Conservation (phyloP, 805 yeast genomes). For the Sporopachydermia quercuum region DNA sequence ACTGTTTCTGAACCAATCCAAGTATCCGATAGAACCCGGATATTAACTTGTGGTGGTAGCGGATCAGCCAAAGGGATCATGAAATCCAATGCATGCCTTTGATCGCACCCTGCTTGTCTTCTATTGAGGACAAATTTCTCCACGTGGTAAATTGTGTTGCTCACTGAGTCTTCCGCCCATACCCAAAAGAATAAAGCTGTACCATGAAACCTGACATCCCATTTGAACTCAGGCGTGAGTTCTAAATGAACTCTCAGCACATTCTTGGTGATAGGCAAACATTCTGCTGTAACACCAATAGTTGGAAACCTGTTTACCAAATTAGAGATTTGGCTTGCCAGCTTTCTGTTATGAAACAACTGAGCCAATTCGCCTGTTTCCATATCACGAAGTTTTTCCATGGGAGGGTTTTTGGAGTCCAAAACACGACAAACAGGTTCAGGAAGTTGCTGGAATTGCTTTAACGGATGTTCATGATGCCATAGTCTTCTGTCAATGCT, state of each 20-base stretch:
- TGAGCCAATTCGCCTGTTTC: constrained; percentile 72
- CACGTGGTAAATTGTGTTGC: constrained; percentile 58
- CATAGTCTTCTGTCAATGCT: constrained; percentile 74
- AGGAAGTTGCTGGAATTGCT: constrained; percentile 66
- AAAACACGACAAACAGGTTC: constrained; percentile 47
- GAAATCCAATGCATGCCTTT: constrained; percentile 80
- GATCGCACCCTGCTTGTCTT: constrained; percentile 31
- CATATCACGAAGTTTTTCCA: constrained; percentile 64
- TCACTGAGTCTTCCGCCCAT: constrained; percentile 75
- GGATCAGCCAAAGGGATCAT: constrained; percentile 88
- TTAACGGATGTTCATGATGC: constrained; percentile 77
- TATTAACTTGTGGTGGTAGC: constrained; percentile 74
- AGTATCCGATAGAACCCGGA: constrained; percentile 64
- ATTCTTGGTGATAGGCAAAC: constrained; percentile 75
- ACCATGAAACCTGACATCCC: constrained; percentile 80
- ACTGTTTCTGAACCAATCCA: constrained; percentile 82
- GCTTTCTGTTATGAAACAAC: constrained; percentile 63
- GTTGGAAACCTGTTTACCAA: constrained; percentile 62
- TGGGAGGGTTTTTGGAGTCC: constrained; percentile 34
- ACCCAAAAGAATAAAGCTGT: constrained; percentile 83
- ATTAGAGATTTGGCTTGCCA: constrained; percentile 51
- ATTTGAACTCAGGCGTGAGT: constrained; percentile 62
- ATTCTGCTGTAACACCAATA: constrained; percentile 60
- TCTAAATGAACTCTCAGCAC: constrained; percentile 70
- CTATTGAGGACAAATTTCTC: constrained; percentile 63